Evolutionary conservation across 2,329 filamentous ascomycete genomes (phyloP), one percentile per base, ranked within the genome.

Genomic region (Lecanicillium sp.): DNA sequence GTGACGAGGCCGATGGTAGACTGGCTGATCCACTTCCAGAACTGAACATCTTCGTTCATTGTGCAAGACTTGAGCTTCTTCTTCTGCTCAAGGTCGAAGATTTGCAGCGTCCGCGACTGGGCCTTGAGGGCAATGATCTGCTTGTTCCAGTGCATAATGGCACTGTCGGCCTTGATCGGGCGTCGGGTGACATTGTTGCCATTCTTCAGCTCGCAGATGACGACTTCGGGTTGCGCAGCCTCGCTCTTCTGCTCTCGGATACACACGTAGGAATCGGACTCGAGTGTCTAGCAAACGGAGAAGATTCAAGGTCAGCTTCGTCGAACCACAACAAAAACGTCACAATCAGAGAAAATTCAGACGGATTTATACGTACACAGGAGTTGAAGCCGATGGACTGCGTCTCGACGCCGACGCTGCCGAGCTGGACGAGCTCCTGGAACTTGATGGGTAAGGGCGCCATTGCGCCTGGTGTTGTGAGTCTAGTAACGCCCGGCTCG

Each of bases 11-110:
- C 92, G 44, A 98, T 69, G 45, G 82, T 85, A 43, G 76, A 84
- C 54, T 95, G 87, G 65, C 81, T 95, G 66, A 94, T 87, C 92
- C 92, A 98, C 69, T 95, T 95, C 94, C 92, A 98, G 74, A 94
- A 98, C 46, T 92, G 84, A 38, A 98, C 87, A 65, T 98, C 92
- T 63, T 97, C 92, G 56, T 84, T 87, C 85, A 97, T 96, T 39
- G 84, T 87, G 43, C 89, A 83, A 29, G 90, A 95, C 76, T 97
- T 97, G 56, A 98, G 77, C 74, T 96, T 97, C 64, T 84, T 79
- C 72, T 97, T 98, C 54, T 83, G 78, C 53, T 80, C 81, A 44
- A 98, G 77, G 62, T 98, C 90, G 66, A 98, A 98, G 61, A 98
- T 94, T 70, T 98, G 94, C 45, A 98, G 77, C 50, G 92, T 98